phyloP scores from a whole-genome alignment of 331 rosid genomes.

The Telfairia occidentalis region DNA sequence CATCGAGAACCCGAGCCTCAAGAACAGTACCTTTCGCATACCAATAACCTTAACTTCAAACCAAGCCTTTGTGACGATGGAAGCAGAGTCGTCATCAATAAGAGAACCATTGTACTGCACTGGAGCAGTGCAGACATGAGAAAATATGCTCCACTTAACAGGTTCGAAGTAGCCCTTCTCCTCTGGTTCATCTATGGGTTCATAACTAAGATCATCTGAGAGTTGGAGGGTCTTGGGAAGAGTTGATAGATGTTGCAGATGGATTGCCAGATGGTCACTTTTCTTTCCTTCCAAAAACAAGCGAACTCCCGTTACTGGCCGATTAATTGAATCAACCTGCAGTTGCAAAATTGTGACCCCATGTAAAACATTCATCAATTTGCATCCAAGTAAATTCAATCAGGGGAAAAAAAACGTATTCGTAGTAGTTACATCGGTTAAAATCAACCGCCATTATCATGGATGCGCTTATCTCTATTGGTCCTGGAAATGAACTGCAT shows the following conservation, averaged over 20 bases:
- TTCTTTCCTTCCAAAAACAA: constrained; percentile 74
- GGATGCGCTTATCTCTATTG: not conserved
- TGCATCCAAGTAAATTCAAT: not conserved
- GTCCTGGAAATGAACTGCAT: not conserved
- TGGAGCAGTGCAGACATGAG: constrained; percentile 78
- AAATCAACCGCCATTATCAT: not conserved
- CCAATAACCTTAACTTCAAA: constrained; percentile 57
- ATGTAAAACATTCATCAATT: not conserved
- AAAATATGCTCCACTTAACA: constrained; percentile 68
- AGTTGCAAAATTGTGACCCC: constrained; percentile 2
- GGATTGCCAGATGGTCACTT: constrained; percentile 57
- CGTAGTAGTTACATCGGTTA: not conserved
- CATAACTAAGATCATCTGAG: constrained; percentile 37
- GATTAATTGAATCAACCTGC: constrained; percentile 62
- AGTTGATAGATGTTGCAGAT: constrained; percentile 78
- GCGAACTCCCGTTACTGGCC: constrained; percentile 79
- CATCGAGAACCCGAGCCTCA: constrained; percentile 67
- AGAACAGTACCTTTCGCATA: constrained; percentile 63
- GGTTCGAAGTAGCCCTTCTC: constrained; percentile 55
- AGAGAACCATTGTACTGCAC: constrained; percentile 40
- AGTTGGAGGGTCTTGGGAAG: constrained; percentile 50
- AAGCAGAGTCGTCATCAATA: constrained; percentile 35
- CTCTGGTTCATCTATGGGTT: constrained; percentile 34
- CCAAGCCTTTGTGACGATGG: constrained; percentile 77
- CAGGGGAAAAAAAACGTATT: not conserved